Evolutionary conservation across 306 rosid species (phyloP).

Genomic region (Begonia loranthoides): DNA sequence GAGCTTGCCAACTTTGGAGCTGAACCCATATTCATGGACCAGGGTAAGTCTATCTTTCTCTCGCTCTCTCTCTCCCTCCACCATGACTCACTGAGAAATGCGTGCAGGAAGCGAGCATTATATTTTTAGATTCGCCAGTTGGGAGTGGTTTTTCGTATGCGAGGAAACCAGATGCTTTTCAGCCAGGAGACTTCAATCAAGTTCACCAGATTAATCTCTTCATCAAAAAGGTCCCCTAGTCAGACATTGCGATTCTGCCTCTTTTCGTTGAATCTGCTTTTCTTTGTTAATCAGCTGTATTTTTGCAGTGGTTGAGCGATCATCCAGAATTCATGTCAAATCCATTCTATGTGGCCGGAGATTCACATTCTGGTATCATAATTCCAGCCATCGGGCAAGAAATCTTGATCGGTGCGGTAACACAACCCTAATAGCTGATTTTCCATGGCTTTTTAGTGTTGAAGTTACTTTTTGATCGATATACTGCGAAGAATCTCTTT

Average conservation of each 20-base stretch:
- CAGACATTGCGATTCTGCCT: background rate
- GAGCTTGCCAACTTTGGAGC: conserved; percentile 29
- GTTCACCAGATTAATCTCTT: conserved; percentile 34
- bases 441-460: background rate
- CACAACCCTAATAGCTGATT: background rate
- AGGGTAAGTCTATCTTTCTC: conserved; percentile 20
- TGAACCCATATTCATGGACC: conserved; percentile 55
- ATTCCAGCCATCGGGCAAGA: conserved; percentile 36
- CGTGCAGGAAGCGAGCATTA: conserved; percentile 32
- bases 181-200: conserved; percentile 22
- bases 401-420: conserved; percentile 37
- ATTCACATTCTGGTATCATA: conserved; percentile 57
- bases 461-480: background rate
- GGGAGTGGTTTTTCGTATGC: conserved; percentile 62
- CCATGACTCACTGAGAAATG: too few species aligned
- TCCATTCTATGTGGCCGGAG: conserved; percentile 48
- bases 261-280: background rate
- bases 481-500: background rate
- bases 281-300: background rate
- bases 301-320: conserved; percentile 50
- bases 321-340: conserved; percentile 44
- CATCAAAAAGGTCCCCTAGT: conserved; percentile 26
- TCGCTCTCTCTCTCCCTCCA: background rate
- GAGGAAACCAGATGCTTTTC: conserved; percentile 10
- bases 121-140: conserved; percentile 52